A percentile compares a stretch with the other conserved stretches of the same genome.
These are phyloP conservation scores for Heliosperma pusillum DNA, from an alignment of 148 eudicot genomes.

Conservation along the genomic window DNA sequence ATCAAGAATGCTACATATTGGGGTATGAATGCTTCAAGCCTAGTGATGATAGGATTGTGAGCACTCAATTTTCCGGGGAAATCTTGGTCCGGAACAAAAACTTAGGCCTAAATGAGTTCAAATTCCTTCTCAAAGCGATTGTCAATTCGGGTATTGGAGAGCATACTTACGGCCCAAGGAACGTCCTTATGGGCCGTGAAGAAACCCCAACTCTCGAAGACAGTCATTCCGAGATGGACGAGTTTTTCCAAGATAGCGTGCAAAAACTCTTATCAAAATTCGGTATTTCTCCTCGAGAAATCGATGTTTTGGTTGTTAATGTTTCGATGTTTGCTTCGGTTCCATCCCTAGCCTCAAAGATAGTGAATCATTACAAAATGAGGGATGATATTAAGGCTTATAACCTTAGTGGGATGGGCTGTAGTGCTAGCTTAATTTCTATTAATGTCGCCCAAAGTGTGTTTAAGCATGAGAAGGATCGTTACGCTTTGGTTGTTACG, in stretches of 20 bases:
- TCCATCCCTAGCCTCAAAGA: constrained; percentile 57
- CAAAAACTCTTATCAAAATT: constrained; percentile 41
- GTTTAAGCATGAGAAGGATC: constrained; percentile 33
- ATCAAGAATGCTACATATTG: constrained; percentile 59
- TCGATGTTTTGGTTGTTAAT: constrained; percentile 75
- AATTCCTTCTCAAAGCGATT: constrained; percentile 61
- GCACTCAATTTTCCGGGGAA: constrained; percentile 52
- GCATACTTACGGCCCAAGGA: constrained; percentile 64
- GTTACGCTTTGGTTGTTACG: constrained; percentile 58
- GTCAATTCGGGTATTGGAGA: constrained; percentile 85
- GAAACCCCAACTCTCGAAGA: constrained; percentile 40
- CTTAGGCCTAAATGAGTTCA: constrained; percentile 64
- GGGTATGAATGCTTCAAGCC: constrained; percentile 68
- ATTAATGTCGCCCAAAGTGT: constrained; percentile 45
- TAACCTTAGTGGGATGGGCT: constrained; percentile 85
- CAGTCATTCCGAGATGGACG: constrained; percentile 57
- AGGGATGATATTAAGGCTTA: constrained; percentile 64
- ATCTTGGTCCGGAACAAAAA: constrained; percentile 51
- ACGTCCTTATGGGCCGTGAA: constrained; percentile 55
- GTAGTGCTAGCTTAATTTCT: constrained; percentile 78
- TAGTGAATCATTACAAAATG: constrained; percentile 61
- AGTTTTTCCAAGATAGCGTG: constrained; percentile 52
- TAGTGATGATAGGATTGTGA: constrained; percentile 45
- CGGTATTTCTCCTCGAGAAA: constrained; percentile 38
- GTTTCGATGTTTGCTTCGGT: constrained; percentile 57